Base-by-base conservation (phyloP, 176 grass and related monocot genomes). In the Phyllostachys edulis region DNA sequence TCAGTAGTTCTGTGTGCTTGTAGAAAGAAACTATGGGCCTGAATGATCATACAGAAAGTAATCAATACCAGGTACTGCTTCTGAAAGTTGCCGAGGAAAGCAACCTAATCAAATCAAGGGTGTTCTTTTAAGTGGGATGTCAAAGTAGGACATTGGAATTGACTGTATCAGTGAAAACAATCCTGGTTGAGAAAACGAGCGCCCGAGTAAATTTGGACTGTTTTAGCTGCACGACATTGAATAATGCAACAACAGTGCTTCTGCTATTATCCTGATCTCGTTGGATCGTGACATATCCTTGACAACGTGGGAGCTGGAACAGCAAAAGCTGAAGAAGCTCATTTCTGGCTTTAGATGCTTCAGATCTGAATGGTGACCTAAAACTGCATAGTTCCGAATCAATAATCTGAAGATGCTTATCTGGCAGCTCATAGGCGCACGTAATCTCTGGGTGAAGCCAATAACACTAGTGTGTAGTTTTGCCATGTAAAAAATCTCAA, bases 301-400 rank as follows among this genome's bases (percentile, higher is more conserved):
- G 37, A 74, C 17, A 40, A 29, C 38, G 68, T 17, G 21, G 27
- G 66, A 47, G 41, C n/a, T 11, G 75, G 39, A 54, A 4, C 24
- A 16, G 37, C 8, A 46, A 44, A 64, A 66, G 56, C 52, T 87
- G 27, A 87, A 69, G 38, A 50, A 46, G 59, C 24, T 59, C 17
- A 60, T 45, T 78, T 79, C 34, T 16, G 46, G 34, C 17, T 29
- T 18, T 23, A 21, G 27, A 63, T 52, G 29, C 44, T 74, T 84
- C 71, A 63, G 70, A 65, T 74, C 76, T 80, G 69, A 68, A 75
- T 77, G 27, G 18, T 42, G 21, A 82, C 67, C 40, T 34, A 62
- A 34, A 36, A 26, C 39, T 32, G 55, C 41, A 49, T 62, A 34
- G 44, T 45, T 49, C 14, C 16, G 27, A 23, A 71, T 37, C 40